Evolutionary conservation across 257 asterid genomes (phyloP).

Genomic region (Haberlea rhodopensis): DNA sequence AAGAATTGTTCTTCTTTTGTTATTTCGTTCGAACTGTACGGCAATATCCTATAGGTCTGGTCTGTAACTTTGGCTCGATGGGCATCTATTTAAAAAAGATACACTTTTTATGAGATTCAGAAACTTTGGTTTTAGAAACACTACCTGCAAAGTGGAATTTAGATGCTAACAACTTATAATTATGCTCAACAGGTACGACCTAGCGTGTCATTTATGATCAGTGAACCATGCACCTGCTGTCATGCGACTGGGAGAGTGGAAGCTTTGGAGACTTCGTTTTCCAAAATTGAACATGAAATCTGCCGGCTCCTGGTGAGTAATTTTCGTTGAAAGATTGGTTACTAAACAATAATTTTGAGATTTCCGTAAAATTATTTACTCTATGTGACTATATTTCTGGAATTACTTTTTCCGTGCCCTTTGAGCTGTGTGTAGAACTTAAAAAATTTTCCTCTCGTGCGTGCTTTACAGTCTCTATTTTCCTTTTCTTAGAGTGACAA

Average conservation of each 20-base stretch:
- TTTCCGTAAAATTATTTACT: slow-evolving; percentile 2
- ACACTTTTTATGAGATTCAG: slow-evolving; percentile 11
- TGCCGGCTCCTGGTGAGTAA: slow-evolving; percentile 65
- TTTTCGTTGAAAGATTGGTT: slow-evolving; percentile 1
- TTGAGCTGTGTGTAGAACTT: slow-evolving; percentile 9
- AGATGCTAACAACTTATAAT: slow-evolving; percentile 22
- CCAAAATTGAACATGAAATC: slow-evolving; percentile 89
- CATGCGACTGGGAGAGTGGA: slow-evolving; percentile 94
- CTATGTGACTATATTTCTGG: slow-evolving; percentile 4
- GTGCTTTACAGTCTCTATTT: slow-evolving; percentile 8
- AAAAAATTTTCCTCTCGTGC: slow-evolving; percentile 15
- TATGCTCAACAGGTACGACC: slow-evolving; percentile 77
- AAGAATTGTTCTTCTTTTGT: too few species aligned
- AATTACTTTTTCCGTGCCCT: slow-evolving; percentile 10
- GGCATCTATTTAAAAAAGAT: too few species aligned
- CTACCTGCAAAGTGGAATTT: slow-evolving; percentile 17
- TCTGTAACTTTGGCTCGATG: too few species aligned
- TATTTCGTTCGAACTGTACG: too few species aligned
- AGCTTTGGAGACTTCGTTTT: slow-evolving; percentile 88
- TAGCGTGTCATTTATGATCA: slow-evolving; percentile 91
- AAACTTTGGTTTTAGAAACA: slow-evolving; percentile 13
- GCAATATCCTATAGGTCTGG: too few species aligned
- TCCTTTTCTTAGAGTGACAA: background rate
- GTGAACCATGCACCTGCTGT: slow-evolving; percentile 92
- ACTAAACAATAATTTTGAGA: slow-evolving; percentile 15